Evolutionary conservation across 2,329 filamentous ascomycete genomes (phyloP).

Genomic region (Talaromyces sp.): DNA sequence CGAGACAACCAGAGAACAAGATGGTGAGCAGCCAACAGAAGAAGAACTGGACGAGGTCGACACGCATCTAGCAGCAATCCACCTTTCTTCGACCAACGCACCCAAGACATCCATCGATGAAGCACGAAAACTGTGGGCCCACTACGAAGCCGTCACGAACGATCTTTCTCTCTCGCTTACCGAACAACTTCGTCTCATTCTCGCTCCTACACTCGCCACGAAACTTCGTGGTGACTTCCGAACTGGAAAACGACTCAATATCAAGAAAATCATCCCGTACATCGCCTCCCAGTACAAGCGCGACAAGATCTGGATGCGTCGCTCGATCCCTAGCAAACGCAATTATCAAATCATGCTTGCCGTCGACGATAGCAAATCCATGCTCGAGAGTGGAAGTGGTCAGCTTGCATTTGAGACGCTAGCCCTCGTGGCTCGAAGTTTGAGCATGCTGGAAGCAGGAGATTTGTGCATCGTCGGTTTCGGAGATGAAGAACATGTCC

Average conservation of each 20-base stretch:
- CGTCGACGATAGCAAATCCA: conserved; percentile 91
- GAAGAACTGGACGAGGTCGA: conserved; percentile 49
- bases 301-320: conserved; percentile 99
- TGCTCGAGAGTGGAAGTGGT: conserved; percentile 77
- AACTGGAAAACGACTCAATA: conserved; percentile 96
- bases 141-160: conserved; percentile 80
- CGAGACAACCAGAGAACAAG: conserved; percentile 26
- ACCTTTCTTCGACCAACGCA: conserved; percentile 56
- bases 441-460: conserved; percentile 91
- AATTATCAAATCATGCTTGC: conserved; percentile 97
- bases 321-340: conserved; percentile 85
- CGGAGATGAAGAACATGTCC: conserved; percentile 67
- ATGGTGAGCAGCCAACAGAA: conserved; percentile 43
- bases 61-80: conserved; percentile 65
- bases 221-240: conserved; percentile 96
- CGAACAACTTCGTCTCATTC: conserved; percentile 90
- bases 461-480: conserved; percentile 91
- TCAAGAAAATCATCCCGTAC: conserved; percentile 99
- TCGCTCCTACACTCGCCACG: conserved; percentile 89
- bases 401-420: conserved; percentile 88
- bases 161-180: conserved; percentile 83
- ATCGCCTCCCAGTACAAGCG: conserved; percentile 98
- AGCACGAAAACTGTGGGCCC: conserved; percentile 75
- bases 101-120: conserved; percentile 50
- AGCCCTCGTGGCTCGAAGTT: conserved; percentile 79